Evolutionary conservation across 169 alveolate species (phyloP), one percentile per base, ranked within the genome.

Genomic region (Eimeria zaria): DNA sequence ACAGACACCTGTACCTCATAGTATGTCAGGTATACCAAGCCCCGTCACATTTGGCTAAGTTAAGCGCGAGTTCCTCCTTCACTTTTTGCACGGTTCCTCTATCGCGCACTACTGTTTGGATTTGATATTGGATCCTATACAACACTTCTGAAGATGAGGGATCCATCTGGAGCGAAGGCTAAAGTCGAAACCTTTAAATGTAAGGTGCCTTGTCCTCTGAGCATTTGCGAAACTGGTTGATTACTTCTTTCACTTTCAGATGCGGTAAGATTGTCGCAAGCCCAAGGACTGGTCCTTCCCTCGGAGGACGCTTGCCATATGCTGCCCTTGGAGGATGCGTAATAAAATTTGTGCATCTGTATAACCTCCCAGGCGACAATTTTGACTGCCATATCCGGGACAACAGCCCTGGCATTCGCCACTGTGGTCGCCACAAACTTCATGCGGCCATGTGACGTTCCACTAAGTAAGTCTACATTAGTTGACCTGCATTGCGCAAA

Each of bases 181-280:
- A 89, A 89, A 48, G 87, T 89, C 88, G 95, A 89, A 53, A 89
- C 95, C 71, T 89, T 89, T 69, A 67, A 46, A 89, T 89, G 95
- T 89, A 67, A 46, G 95, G 73, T 36, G 44, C 30, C 36, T 87
- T 60, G 30, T 41, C 33, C 81, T 55, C 36, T 33, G 41, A 53
- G 27, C 30, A 16, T 60, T 14, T 20, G 30, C n/a, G 41, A 78
- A 78, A 78, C 55, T 53, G 33, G 36, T 27, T 62, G 6, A 48
- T 87, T 14, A 62, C n/a, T n/a, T 27, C 41, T 16, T 60, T 48
- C 69, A 87, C 46, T 27, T 62, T 41, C 94, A 87, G 94, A 87
- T 87, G 94, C 94, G 94, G 94, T 87, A 87, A 87, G 94, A 62
- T 22, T 64, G 64, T 62, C 71, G 16, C 91, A 30, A 46, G 14